Base-by-base conservation (phyloP, 2,329 filamentous ascomycete species). In the Samsoniella hepiali region DNA sequence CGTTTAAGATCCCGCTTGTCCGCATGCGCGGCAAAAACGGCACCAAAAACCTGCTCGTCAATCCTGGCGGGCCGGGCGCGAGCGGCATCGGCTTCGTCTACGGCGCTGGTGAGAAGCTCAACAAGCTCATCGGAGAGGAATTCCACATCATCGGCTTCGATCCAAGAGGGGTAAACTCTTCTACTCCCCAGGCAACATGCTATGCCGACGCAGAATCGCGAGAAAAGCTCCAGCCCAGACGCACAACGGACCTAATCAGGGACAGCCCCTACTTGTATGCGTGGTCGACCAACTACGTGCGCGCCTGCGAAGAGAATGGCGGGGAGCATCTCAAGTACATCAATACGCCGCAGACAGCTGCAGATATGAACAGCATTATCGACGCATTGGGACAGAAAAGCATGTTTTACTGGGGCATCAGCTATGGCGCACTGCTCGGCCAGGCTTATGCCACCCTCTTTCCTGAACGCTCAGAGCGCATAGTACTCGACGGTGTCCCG, bases 331-430 rank as follows among this genome's bases (percentile, higher is more conserved):
- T 75, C 3, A 66, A 66, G 8, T 81, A 82, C 64, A 70, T 82
- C 64, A 81, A 82, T 63, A 82, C 81, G 0, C 80, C 79, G 0
- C 80, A 82, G 67, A 80, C 79, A 1, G 81, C 79, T 10, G 78
- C 80, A 38, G 81, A 83, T 64, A 82, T 83, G 79, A 81, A 81
- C 65, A 76, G 71, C 13, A 81, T 82, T 34, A 70, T 82, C 1
- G 77, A 81, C 57, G 79, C 72, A 27, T 54, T 74, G 45, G 74
- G 73, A 3, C 66, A 72, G 32, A 57, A 74, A 51, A 66, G 70
- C 1, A 70, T 77, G 68, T 65, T 71, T 8, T 79, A 77, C 56
- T 79, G 76, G 77, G 78, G 79, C 0, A 73, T 78, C 59, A 78
- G 75, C 59, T 81, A 76, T 63, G 73, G 73, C n/a, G 71, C 70